Base-by-base conservation (phyloP, 2,329 filamentous ascomycete genomes). In the Laburnicola sp. region DNA sequence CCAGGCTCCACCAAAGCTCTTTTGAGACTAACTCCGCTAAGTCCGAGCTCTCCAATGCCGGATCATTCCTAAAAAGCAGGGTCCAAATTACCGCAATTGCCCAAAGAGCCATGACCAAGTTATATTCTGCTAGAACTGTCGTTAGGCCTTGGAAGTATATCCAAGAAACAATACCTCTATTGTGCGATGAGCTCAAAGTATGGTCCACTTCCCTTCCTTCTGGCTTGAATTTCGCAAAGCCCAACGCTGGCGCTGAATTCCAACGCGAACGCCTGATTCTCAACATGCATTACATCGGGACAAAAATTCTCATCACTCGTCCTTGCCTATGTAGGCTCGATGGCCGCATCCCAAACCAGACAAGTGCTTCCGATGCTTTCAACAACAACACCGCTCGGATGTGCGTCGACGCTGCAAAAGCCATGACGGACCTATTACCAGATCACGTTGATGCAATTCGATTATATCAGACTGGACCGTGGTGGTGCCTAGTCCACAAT, bases 401-500 rank as follows among this genome's bases (percentile, higher is more conserved):
- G 1, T 75, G 73, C 47, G 60, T 76, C 7, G 53, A 63, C 1
- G 64, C 74, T 25, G 74, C 74, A 9, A 57, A 59, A 43, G 53
- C 53, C 5, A 54, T 76, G 50, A 39, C 68, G 2, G 58, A 59
- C 3, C 34, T 75, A 6, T 61, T 76, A 4, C 74, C 73, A 3
- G 58, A 65, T 16, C 37, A 58, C 37, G 43, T 56, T 2, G 55
- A 63, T 52, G 37, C 11, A 21, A 10, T 30, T 30, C 10, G 10
- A 6, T 30, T 1, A 48, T 67, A 11, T 58, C 63, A 3, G 58
- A 61, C 58, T 6, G 65, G 59, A 4, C 74, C 74, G 3, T 76
- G 74, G 74, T 76, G 73, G 73, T 71, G 63, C n/a, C 45, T 73
- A 1, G 52, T 75, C 10, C 73, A 75, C 46, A 64, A 69, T 42